Evolutionary conservation across 2,329 filamentous ascomycete genomes (phyloP), one percentile per base, ranked within the genome.

Genomic region (Hymenoscyphus fructigenus): DNA sequence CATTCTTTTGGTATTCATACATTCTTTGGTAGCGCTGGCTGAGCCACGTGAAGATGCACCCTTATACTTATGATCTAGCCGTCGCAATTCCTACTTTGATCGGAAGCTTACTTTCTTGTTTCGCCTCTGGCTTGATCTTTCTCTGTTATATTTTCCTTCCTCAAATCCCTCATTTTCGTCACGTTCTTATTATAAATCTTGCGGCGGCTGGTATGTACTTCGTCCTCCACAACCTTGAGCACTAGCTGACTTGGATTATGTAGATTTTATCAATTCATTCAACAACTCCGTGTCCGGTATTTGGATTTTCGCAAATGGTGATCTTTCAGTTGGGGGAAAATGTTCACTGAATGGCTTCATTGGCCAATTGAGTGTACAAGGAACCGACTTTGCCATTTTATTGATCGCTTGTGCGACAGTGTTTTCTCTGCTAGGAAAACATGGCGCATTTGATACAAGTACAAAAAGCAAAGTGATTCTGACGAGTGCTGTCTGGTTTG

Each of bases 111-210:
- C 60, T 62, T 57, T 62, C 60, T 41, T 62, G 60, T 32, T 17
- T 62, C 4, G 29, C 60, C 23, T 62, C 60, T 12, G 60, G 60
- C 10, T 32, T 62, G 53, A 62, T 62, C 29, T 62, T 62, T 23
- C n/a, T 38, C 17, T 62, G 60, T 36, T 62, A 62, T n/a, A 57
- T 62, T 32, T 57, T 62, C 34, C 60, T 62, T 44, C 60, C 60
- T 41, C 60, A 62, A 44, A 62, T 62, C n/a, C 60, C 60, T 53
- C 60, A 62, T 62, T 62, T 62, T 47, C 60, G 60, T n/a, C 60
- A 62, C 47, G 14, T 62, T 41, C 53, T 62, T 20, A 62, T 62
- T 38, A 29, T 62, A 15, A 62, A 62, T 29, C 60, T 62, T 32
- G 47, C 60, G 50, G 36, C 44, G 4, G 60, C 60, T 28, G 60